Percentiles rank a stretch among this genome's conserved stretches.
These are phyloP conservation scores for Rubia occidens DNA, from an alignment of 305 asterid genomes.

Conservation along the genomic window DNA sequence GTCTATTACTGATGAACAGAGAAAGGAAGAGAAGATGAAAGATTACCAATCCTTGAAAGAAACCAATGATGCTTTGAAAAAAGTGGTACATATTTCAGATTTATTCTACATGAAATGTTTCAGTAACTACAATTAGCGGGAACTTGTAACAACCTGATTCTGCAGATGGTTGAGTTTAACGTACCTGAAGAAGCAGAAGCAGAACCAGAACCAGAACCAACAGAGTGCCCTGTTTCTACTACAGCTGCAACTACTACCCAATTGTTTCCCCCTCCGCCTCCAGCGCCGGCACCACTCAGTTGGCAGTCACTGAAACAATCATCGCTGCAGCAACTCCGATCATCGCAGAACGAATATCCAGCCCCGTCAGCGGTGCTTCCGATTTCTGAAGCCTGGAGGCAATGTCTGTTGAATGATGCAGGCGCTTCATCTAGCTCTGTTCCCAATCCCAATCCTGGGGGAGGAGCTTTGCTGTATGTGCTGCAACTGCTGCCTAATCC, in stretches of 20 bases:
- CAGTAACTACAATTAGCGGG: too few relatives aligned
- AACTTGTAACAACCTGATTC: neutral
- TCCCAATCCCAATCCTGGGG: conserved; percentile 21
- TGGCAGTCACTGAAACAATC: conserved; percentile 36
- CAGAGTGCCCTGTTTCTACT: conserved; percentile 19
- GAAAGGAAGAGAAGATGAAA: conserved; percentile 39
- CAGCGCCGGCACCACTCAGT: conserved; percentile 25
- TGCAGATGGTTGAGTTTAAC: neutral
- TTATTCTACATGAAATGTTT: too few relatives aligned
- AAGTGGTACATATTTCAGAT: conserved; percentile 25
- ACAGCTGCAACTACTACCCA: conserved; percentile 18
- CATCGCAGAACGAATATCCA: conserved; percentile 13
- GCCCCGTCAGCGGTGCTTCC: conserved; percentile 21
- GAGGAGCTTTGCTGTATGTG: conserved; percentile 26
- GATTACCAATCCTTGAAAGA: conserved; percentile 33
- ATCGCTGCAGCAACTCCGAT: conserved; percentile 15
- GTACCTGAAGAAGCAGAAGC: conserved; percentile 5
- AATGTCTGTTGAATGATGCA: neutral
- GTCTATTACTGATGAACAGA: conserved; percentile 26
- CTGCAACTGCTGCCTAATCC: conserved; percentile 41
- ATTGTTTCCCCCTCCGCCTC: conserved; percentile 4
- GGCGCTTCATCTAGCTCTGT: conserved; percentile 9
- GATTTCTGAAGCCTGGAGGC: neutral
- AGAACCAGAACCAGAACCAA: conserved; percentile 26
- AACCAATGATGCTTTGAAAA: conserved; percentile 34